These are phyloP conservation scores for Exserohilum turcica DNA, from an alignment of 2,329 filamentous ascomycete species.

Conservation along the genomic window DNA sequence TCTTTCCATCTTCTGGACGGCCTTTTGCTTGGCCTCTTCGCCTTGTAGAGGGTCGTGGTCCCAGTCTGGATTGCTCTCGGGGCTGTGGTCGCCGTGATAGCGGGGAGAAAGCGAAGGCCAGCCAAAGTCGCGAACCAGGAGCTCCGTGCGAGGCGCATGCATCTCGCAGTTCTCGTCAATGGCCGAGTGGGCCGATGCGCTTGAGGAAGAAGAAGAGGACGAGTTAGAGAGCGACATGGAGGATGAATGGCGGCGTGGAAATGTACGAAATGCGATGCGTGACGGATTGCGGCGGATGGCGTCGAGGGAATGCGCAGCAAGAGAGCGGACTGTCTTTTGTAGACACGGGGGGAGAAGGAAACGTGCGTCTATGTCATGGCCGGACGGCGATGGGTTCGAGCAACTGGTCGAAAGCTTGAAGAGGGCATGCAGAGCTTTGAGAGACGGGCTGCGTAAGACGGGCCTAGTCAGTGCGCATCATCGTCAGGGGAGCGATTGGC, in stretches of 20 bases:
- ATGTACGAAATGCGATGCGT: conserved; percentile 6
- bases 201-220: conserved; percentile 15
- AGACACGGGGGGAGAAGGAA: neutral
- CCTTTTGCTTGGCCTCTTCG: conserved; percentile 25
- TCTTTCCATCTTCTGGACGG: conserved; percentile 31
- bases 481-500: conserved; percentile 19
- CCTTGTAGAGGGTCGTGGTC: conserved; percentile 30
- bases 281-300: neutral
- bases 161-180: conserved; percentile 22
- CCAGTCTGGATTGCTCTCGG: conserved; percentile 35
- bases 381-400: conserved; percentile 4
- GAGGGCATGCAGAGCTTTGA: conserved; percentile 7
- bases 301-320: neutral
- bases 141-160: conserved; percentile 2
- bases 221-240: conserved; percentile 17
- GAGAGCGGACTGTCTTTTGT: neutral
- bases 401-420: conserved; percentile 1
- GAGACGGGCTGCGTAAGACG: conserved; percentile 13
- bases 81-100: conserved; percentile 34
- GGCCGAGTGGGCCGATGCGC: conserved; percentile 15
- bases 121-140: conserved; percentile 31
- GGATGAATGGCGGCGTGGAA: neutral
- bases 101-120: conserved; percentile 29
- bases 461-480: conserved; percentile 13
- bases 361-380: conserved; percentile 10